Conservation (phyloP, 805 yeast species). For the Candida vartiovaarae region DNA sequence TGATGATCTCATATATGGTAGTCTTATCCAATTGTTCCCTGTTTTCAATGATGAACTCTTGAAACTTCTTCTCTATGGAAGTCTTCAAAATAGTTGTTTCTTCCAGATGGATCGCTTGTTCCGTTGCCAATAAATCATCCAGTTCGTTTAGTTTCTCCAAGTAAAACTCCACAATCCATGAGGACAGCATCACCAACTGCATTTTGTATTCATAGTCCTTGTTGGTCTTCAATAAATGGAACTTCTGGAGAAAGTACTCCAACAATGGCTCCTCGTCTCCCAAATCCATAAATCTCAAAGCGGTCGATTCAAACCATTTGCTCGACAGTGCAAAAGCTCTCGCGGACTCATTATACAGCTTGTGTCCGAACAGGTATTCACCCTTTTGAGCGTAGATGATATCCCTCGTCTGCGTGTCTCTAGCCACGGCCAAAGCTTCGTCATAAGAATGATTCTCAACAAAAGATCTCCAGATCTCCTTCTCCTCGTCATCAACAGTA, state of each 20-base stretch:
- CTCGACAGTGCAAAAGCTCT: conserved; percentile 53
- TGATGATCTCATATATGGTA: conserved; percentile 66
- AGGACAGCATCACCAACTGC: conserved; percentile 25
- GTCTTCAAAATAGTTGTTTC: conserved; percentile 22
- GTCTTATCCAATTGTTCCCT: conserved; percentile 48
- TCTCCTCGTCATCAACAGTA: conserved; percentile 57
- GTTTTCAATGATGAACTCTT: conserved; percentile 44
- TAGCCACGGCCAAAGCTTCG: conserved; percentile 46
- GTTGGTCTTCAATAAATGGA: conserved; percentile 26
- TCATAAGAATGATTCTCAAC: conserved; percentile 49
- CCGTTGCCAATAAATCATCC: conserved; percentile 27
- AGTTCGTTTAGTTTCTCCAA: conserved; percentile 27
- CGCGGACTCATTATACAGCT: conserved; percentile 38
- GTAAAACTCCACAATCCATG: conserved; percentile 31
- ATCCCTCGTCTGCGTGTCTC: conserved; percentile 36
- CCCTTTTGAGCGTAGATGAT: conserved; percentile 50
- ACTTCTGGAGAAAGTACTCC: conserved; percentile 37
- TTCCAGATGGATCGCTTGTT: conserved; percentile 18
- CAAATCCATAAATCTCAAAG: conserved; percentile 45
- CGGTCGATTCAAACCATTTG: conserved; percentile 62
- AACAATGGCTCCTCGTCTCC: conserved; percentile 37
- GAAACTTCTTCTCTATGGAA: conserved; percentile 27
- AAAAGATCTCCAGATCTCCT: conserved; percentile 67
- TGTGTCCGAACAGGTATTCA: conserved; percentile 31
- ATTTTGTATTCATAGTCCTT: conserved; percentile 22